These are phyloP conservation scores for Zymoseptoria brevis DNA, from an alignment of 2,329 filamentous ascomycete species.

Conservation along the genomic window DNA sequence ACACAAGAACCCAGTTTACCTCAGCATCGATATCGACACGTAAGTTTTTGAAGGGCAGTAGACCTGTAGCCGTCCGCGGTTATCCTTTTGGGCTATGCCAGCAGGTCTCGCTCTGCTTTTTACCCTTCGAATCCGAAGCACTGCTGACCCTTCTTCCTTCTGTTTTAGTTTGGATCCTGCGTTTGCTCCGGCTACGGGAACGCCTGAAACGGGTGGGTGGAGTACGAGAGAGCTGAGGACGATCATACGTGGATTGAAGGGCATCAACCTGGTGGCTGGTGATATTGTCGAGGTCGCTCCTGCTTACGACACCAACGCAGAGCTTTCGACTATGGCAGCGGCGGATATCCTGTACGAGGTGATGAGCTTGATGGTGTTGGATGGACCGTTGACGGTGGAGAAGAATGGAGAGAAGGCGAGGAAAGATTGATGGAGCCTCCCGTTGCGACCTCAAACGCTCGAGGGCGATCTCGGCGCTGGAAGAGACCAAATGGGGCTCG, in stretches of 20 bases:
- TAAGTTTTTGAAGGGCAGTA: too few species aligned
- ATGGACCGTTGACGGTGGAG: slow-evolving; percentile 55
- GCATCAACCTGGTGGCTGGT: slow-evolving; percentile 60
- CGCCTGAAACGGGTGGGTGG: slow-evolving; percentile 56
- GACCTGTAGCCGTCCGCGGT: too few species aligned
- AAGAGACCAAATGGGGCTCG: too few species aligned
- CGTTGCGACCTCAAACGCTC: too few species aligned
- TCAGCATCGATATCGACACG: slow-evolving; percentile 79
- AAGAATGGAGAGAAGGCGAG: slow-evolving; percentile 19
- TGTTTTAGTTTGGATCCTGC: slow-evolving; percentile 58
- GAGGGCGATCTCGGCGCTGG: too few species aligned
- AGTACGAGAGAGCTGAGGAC: slow-evolving; percentile 58
- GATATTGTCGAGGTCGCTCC: slow-evolving; percentile 70
- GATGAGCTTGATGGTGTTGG: slow-evolving; percentile 76
- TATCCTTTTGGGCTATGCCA: too few species aligned
- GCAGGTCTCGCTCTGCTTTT: too few species aligned
- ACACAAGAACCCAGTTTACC: slow-evolving; percentile 63
- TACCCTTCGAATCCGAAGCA: too few species aligned
- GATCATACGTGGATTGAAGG: slow-evolving; percentile 61
- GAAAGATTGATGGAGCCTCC: too few species aligned
- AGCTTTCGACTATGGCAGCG: slow-evolving; percentile 66
- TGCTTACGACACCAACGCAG: slow-evolving; percentile 64
- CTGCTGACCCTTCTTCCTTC: too few species aligned
- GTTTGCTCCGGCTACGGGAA: slow-evolving; percentile 53
- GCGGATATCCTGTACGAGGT: slow-evolving; percentile 69